Percentiles rank a stretch among this genome's conserved stretches.
Conservation (phyloP, 2,329 filamentous ascomycete species). For the Colletotrichum higginsianum region DNA sequence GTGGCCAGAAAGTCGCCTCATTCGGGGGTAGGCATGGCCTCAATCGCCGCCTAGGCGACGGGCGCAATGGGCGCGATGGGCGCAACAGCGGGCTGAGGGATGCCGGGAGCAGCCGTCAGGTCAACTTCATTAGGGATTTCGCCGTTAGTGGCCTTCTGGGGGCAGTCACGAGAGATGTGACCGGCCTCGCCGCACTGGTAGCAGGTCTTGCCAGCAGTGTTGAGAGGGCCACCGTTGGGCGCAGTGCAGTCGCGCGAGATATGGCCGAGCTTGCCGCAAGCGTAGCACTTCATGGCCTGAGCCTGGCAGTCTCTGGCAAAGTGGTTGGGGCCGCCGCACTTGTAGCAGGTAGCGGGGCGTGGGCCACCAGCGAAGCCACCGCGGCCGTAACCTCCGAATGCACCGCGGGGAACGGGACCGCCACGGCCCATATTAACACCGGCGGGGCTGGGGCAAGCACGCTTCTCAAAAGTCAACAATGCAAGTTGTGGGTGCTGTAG, state of each 20-base stretch:
- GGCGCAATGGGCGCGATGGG: slow-evolving; percentile 58
- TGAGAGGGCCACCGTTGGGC: slow-evolving; percentile 94
- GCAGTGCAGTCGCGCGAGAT: slow-evolving; percentile 96
- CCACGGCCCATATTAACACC: slow-evolving; percentile 75
- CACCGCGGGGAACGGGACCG: slow-evolving; percentile 78
- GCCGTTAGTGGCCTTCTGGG: slow-evolving; percentile 74
- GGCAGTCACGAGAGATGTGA: slow-evolving; percentile 96
- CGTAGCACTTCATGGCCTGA: slow-evolving; percentile 98
- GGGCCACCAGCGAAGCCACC: slow-evolving; percentile 82
- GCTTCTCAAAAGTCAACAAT: slow-evolving; percentile 60
- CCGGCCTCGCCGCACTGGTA: slow-evolving; percentile 97
- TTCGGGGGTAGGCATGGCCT: not conserved
- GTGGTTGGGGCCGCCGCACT: slow-evolving; percentile 92
- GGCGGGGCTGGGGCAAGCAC: slow-evolving; percentile 86
- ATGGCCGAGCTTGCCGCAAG: slow-evolving; percentile 92
- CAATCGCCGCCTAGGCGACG: slow-evolving; percentile 54
- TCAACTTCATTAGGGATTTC: slow-evolving; percentile 64
- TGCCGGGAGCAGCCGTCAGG: slow-evolving; percentile 57
- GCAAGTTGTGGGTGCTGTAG: not conserved
- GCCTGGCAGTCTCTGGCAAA: slow-evolving; percentile 99
- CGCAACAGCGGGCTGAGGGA: slow-evolving; percentile 53
- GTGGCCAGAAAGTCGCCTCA: slow-evolving; percentile 19
- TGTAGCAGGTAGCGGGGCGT: slow-evolving; percentile 80
- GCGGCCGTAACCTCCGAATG: slow-evolving; percentile 77
- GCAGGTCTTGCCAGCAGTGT: slow-evolving; percentile 98